Conservation (phyloP, 192 early-diverging fungal genomes). For the Backusella liffmaniae region DNA sequence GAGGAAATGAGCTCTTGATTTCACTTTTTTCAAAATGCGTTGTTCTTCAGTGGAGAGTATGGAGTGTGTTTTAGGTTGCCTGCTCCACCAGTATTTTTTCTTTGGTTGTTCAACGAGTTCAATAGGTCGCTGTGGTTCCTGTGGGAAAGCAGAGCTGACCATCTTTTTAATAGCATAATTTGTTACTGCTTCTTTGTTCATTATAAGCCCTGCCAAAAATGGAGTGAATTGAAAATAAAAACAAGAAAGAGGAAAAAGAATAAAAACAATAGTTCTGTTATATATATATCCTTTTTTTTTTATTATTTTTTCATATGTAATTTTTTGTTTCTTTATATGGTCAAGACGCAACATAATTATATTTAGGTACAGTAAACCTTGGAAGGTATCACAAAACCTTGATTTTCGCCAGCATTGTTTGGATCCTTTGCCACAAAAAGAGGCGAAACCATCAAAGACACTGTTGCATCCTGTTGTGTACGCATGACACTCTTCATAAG, state of each 20-base stretch:
- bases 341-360: not conserved
- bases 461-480: constrained; percentile 7
- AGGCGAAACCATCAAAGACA: constrained; percentile 26
- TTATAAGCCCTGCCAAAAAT: not conserved
- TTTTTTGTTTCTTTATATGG: not conserved
- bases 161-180: constrained; percentile 11
- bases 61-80: not conserved
- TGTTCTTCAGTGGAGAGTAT: constrained; percentile 15
- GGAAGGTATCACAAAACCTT: constrained; percentile 25
- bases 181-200: constrained; percentile 12
- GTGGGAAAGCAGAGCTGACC: not conserved
- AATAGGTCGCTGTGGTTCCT: not conserved
- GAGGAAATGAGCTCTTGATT: constrained; percentile 39
- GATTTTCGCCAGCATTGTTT: constrained; percentile 13
- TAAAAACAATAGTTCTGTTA: too few relatives aligned
- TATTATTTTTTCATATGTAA: not conserved
- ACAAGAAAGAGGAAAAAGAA: too few relatives aligned
- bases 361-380: constrained; percentile 29
- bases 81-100: constrained; percentile 21
- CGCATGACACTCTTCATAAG: constrained; percentile 22
- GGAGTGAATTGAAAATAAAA: too few relatives aligned
- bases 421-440: constrained; percentile 28
- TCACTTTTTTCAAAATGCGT: constrained; percentile 36
- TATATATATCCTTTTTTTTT: too few relatives aligned
- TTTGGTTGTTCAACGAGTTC: not conserved